phyloP scores from a whole-genome alignment of 169 alveolate species.

The Eimeria brunetti region DNA sequence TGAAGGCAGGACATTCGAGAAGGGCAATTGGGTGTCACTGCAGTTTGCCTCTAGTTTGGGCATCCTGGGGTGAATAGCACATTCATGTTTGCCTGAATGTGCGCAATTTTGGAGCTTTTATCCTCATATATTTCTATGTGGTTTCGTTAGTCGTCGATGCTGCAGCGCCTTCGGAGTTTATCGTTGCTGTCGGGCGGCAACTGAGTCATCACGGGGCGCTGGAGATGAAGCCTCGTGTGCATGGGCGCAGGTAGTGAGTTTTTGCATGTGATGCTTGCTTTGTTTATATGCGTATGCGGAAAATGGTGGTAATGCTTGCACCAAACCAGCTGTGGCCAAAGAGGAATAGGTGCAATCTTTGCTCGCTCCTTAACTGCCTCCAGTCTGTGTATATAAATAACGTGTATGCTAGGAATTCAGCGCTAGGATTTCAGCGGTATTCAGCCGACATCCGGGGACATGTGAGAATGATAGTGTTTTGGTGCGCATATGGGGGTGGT shows the following conservation, averaged over 20 bases:
- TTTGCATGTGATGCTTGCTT: not conserved
- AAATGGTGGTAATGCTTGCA: not conserved
- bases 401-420: not conserved
- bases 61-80: not conserved
- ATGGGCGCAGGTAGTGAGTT: not conserved
- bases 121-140: too few species aligned
- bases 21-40: too few species aligned
- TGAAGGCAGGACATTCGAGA: not conserved
- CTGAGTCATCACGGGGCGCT: not conserved
- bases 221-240: too few species aligned
- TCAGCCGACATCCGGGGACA: not conserved
- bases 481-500: not conserved
- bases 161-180: not conserved
- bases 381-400: not conserved
- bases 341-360: not conserved
- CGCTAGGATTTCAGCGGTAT: not conserved
- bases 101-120: not conserved
- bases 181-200: not conserved
- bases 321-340: not conserved
- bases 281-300: not conserved
- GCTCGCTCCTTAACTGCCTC: not conserved
- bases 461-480: not conserved
- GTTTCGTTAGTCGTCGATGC: not conserved
- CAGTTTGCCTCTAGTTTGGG: not conserved
- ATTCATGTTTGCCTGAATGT: not conserved